These are phyloP conservation scores for Backusella sp. DNA, from an alignment of 192 early-diverging fungal species.

Conservation along the genomic window DNA sequence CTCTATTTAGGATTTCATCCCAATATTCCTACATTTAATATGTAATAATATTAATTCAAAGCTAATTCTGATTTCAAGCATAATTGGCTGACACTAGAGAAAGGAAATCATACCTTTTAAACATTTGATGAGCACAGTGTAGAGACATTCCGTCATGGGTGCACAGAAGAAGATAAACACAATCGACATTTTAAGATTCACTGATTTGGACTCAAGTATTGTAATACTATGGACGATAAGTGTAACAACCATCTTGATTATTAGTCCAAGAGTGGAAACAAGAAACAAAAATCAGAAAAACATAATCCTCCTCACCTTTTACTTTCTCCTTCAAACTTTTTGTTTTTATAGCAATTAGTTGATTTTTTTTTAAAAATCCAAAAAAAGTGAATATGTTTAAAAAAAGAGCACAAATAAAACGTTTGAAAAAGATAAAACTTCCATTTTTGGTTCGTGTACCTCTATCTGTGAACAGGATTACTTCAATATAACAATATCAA, in stretches of 20 bases:
- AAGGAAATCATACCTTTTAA: neutral
- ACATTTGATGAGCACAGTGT: neutral
- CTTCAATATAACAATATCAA: neutral
- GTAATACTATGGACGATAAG: neutral
- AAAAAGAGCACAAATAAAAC: neutral
- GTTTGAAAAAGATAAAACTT: neutral
- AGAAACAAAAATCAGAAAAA: neutral
- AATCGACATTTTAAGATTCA: neutral
- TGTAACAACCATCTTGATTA: neutral
- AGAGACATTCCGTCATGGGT: neutral
- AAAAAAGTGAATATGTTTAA: neutral
- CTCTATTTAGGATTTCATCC: too few species aligned
- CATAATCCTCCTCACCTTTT: neutral
- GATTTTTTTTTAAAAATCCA: neutral
- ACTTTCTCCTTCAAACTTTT: neutral
- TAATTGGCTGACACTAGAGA: neutral
- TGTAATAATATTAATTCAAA: neutral
- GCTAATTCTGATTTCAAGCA: neutral
- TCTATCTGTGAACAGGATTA: neutral
- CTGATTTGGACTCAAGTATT: neutral
- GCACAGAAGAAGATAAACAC: neutral
- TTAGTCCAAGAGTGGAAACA: neutral
- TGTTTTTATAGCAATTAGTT: neutral
- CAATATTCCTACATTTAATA: neutral
- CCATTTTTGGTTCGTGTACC: neutral